phyloP scores from a whole-genome alignment of 2,329 filamentous ascomycete species.

The Nemania sp. region DNA sequence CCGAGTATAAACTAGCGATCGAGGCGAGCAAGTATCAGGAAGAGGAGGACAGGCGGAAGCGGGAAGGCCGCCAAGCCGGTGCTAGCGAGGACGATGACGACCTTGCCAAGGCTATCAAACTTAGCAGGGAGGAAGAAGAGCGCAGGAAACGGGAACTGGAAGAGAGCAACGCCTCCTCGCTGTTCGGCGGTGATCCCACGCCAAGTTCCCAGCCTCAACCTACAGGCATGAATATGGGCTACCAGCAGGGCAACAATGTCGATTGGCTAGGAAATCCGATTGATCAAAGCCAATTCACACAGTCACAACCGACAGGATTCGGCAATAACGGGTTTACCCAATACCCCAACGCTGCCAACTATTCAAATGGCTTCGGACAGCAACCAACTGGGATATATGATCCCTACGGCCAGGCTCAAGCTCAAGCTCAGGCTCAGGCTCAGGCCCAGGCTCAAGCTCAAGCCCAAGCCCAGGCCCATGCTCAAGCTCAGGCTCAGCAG shows the following conservation, averaged over 20 bases:
- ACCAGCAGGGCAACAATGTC: constrained; percentile 93
- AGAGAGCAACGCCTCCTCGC: constrained; percentile 77
- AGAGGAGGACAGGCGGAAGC: constrained; percentile 82
- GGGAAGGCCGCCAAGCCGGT: constrained; percentile 63
- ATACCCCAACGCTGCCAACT: constrained; percentile 65
- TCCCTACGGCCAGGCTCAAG: constrained; percentile 63
- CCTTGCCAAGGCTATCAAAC: constrained; percentile 88
- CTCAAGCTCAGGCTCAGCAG: constrained; percentile 47
- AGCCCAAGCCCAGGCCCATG: constrained; percentile 44
- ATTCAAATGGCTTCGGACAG: constrained; percentile 67
- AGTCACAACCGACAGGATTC: constrained; percentile 83
- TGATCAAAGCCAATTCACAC: constrained; percentile 71
- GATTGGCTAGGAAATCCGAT: constrained; percentile 98
- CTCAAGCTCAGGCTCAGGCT: constrained; percentile 44
- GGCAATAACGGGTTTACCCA: constrained; percentile 54
- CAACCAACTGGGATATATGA: constrained; percentile 73
- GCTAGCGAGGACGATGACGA: constrained; percentile 79
- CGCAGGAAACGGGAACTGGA: constrained; percentile 84
- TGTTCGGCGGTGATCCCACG: constrained; percentile 82
- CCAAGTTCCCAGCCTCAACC: constrained; percentile 68
- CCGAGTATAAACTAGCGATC: constrained; percentile 86
- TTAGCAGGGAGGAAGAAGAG: constrained; percentile 95
- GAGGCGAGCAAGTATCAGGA: constrained; percentile 96
- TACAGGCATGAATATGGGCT: constrained; percentile 94
- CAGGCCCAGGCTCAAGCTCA: constrained; percentile 44